A percentile compares a stretch with the other conserved stretches of the same genome.
These are phyloP conservation scores for Strobilomyces echinocephalus DNA, from an alignment of 768 basidiomycete species.

Conservation along the genomic window DNA sequence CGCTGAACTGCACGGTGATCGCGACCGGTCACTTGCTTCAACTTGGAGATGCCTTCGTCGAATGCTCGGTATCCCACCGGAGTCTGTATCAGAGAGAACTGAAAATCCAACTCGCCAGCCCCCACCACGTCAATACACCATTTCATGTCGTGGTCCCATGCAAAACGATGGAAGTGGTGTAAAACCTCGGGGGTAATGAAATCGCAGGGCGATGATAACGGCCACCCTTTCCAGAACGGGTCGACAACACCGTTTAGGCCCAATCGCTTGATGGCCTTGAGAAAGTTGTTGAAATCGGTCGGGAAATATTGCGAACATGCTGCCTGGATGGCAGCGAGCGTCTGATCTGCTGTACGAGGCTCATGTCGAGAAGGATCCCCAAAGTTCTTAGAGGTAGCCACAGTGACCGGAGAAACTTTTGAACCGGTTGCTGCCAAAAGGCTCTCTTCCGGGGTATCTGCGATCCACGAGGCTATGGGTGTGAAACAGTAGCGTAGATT, in stretches of 20 bases:
- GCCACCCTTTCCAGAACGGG: background rate
- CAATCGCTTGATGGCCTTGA: background rate
- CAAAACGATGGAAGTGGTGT: too few relatives aligned
- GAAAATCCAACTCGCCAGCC: too few relatives aligned
- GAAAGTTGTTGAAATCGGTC: background rate
- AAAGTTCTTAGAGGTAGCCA: background rate
- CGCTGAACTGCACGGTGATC: too few relatives aligned
- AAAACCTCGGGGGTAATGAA: too few relatives aligned
- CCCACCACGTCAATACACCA: too few relatives aligned
- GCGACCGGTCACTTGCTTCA: too few relatives aligned
- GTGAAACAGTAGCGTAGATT: background rate
- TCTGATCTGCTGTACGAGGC: background rate
- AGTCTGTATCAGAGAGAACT: too few relatives aligned
- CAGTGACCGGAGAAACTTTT: background rate
- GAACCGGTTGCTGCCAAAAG: background rate
- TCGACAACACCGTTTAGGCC: background rate
- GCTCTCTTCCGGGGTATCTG: background rate
- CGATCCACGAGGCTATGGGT: background rate
- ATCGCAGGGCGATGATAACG: too few relatives aligned
- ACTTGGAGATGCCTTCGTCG: too few relatives aligned
- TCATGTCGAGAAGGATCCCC: background rate
- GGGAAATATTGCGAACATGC: background rate
- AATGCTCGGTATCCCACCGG: too few relatives aligned
- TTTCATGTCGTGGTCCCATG: too few relatives aligned
- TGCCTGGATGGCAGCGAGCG: background rate